These are phyloP conservation scores for Pestalotiopsis sp. DNA, from an alignment of 2,329 filamentous ascomycete genomes.

Conservation along the genomic window DNA sequence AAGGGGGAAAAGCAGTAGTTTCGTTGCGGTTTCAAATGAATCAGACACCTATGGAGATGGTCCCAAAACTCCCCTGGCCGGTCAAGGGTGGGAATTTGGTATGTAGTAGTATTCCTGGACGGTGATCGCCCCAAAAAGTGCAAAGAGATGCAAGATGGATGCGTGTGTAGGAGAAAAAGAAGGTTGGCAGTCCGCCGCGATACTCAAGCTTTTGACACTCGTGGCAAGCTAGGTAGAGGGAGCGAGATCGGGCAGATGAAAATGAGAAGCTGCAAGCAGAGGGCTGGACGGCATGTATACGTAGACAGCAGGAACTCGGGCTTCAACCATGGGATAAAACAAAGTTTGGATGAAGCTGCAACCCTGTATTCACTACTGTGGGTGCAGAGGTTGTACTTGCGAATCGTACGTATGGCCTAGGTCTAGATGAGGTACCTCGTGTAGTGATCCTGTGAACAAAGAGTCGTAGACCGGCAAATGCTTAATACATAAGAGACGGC, in stretches of 20 bases:
- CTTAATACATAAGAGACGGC: background rate
- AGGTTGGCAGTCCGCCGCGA: background rate
- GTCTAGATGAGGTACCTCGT: background rate
- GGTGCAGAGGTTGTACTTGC: background rate
- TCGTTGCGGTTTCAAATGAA: slow-evolving; percentile 11
- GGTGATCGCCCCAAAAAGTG: background rate
- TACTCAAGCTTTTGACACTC: background rate
- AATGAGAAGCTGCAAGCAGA: background rate
- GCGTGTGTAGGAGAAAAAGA: background rate
- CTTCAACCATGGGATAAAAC: background rate
- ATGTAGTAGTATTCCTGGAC: background rate
- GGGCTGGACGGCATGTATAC: background rate
- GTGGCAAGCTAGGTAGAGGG: background rate
- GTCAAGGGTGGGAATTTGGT: background rate
- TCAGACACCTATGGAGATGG: slow-evolving; percentile 11
- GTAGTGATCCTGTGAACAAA: background rate
- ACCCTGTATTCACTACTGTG: background rate
- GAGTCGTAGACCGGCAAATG: background rate
- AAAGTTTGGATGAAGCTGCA: background rate
- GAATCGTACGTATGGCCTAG: background rate
- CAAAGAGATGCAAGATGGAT: background rate
- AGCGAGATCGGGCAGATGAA: background rate
- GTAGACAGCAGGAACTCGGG: background rate
- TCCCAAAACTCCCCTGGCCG: background rate
- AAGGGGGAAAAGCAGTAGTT: slow-evolving; percentile 9